Evolutionary conservation across 2,329 filamentous ascomycete species (phyloP).

Genomic region (Phyllosticta capitalensis): DNA sequence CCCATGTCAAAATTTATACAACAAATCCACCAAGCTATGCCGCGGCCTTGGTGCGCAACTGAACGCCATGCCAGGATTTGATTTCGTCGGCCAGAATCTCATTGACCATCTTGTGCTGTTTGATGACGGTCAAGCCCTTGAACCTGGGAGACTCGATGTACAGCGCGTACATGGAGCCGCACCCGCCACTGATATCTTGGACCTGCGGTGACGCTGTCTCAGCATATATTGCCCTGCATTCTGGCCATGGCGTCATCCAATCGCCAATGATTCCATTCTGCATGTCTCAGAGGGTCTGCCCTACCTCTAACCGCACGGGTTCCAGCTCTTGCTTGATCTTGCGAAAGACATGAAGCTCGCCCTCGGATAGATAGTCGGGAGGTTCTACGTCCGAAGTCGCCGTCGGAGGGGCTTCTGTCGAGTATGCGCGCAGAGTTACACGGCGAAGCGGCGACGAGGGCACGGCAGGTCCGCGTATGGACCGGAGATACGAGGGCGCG

Average conservation of each 20-base stretch:
- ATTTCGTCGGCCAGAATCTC: conserved; percentile 63
- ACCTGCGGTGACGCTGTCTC: conserved; percentile 38
- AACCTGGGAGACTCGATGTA: conserved; percentile 66
- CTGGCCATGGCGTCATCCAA: background rate
- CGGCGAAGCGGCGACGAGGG: background rate
- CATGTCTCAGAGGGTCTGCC: conserved; percentile 8
- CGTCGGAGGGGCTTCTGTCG: background rate
- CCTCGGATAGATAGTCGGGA: conserved; percentile 38
- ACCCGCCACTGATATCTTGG: conserved; percentile 73
- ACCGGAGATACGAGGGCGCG: background rate
- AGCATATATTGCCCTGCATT: background rate
- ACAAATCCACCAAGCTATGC: background rate
- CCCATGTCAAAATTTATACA: background rate
- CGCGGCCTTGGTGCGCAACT: conserved; percentile 55
- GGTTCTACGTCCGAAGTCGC: conserved; percentile 20
- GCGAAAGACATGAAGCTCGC: conserved; percentile 39
- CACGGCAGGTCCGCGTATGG: background rate
- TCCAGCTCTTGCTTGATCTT: conserved; percentile 34
- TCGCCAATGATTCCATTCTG: background rate
- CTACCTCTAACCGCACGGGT: conserved; percentile 38
- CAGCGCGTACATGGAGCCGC: conserved; percentile 80
- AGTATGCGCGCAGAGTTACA: background rate
- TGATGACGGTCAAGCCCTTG: conserved; percentile 60
- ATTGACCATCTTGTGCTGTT: conserved; percentile 78
- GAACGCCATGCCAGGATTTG: conserved; percentile 74